Percentiles rank a stretch among this genome's conserved stretches.
Evolutionary conservation across 768 basidiomycete genomes (phyloP).

Genomic region (Suillus variegatus): DNA sequence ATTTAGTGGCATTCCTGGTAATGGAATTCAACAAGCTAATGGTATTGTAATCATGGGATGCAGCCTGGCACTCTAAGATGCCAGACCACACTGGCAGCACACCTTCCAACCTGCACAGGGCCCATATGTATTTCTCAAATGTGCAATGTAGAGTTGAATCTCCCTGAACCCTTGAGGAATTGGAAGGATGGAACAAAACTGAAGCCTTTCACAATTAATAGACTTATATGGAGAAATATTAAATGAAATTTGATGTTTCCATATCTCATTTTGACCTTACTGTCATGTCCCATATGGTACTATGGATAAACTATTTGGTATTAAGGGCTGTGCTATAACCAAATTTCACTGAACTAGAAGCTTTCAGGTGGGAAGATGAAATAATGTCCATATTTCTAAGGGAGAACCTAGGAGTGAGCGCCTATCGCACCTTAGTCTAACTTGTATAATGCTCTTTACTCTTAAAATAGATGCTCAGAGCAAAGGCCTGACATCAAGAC

Average conservation of each 20-base stretch:
- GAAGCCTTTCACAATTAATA: too few relatives aligned
- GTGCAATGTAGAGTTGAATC: neutral
- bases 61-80: neutral
- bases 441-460: neutral
- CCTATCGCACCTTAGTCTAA: neutral
- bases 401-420: neutral
- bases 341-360: neutral
- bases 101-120: neutral
- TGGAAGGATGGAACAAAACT: neutral
- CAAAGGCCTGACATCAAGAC: neutral
- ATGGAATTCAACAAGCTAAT: neutral
- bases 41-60: neutral
- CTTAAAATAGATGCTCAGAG: neutral
- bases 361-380: neutral
- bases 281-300: neutral
- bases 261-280: neutral
- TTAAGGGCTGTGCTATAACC: neutral
- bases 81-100: neutral
- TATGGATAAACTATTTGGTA: neutral
- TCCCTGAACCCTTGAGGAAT: neutral
- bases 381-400: neutral
- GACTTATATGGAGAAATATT: too few relatives aligned
- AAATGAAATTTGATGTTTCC: too few relatives aligned
- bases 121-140: too few relatives aligned
- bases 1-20: neutral